Base-by-base conservation (phyloP, 2,329 filamentous ascomycete genomes). In the Ophiostoma ulmi region DNA sequence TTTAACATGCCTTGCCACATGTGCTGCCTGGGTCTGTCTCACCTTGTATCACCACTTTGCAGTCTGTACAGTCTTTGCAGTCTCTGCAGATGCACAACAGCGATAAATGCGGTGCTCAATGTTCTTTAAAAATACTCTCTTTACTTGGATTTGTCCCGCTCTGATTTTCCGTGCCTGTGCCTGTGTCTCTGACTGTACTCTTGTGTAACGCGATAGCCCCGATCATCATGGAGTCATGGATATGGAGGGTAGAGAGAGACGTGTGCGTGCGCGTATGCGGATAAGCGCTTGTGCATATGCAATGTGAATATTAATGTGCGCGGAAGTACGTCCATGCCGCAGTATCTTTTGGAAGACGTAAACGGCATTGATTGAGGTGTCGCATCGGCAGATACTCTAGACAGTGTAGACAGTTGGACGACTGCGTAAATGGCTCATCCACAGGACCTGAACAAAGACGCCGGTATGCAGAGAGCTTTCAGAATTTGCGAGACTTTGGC, bases 401-500 rank as follows among this genome's bases (percentile, higher is more conserved):
- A 44, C 41, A 44, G 13, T 31, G 31, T 31, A 31, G 31, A 31
- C 31, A 3, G 44, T 2, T 17, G 14, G 44, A 20, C 17, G 44
- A 52, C 44, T 17, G 44, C 44, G 22, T 31, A 5, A 26, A 61
- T 61, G n/a, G n/a, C 48, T 55, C 48, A n/a, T 61, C 52, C 2
- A 17, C 44, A 48, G 14, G 44, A 48, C 44, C 14, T 7, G 20
- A 6, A 20, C 7, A n/a, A 48, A 17, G 14, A 5, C 20, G 52
- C 22, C 52, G 8, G 44, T 11, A 26, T 58, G 52, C 52, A 52
- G 39, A 69, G 26, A 65, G 38, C 58, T 26, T 64, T 55, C 41
- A 52, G 41, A 55, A 31, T 44, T 31, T 44, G 48, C 65, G 67
- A 68, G 38, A 68, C 52, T 26, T 68, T 31, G 69, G 52, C 38